phyloP scores from a whole-genome alignment of 2,329 filamentous ascomycete species.

The Colletotrichum lupini region DNA sequence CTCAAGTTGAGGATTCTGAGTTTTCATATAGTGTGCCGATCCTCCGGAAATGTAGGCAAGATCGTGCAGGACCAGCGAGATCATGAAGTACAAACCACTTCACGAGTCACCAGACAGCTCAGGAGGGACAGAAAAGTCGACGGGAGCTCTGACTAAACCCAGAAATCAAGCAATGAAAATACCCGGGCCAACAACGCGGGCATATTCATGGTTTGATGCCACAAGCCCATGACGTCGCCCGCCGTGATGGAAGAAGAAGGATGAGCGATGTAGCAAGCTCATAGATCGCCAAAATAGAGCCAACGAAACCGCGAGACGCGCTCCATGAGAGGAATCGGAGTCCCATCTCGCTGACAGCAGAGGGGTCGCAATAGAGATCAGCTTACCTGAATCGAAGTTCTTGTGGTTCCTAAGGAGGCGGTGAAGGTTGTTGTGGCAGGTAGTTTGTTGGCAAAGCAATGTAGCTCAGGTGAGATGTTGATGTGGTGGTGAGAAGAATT shows the following conservation, averaged over 20 bases:
- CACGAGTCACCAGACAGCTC: not conserved
- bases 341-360: not conserved
- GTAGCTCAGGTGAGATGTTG: conserved; percentile 6
- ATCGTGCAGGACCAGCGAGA: not conserved
- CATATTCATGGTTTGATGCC: not conserved
- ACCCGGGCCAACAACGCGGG: not conserved
- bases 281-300: not conserved
- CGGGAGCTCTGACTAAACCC: not conserved
- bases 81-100: not conserved
- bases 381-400: not conserved
- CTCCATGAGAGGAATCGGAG: not conserved
- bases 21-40: not conserved
- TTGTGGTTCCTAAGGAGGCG: conserved; percentile 1
- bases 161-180: not conserved
- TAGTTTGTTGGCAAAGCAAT: conserved; percentile 11
- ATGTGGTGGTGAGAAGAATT: not conserved
- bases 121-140: not conserved
- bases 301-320: not conserved
- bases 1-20: not conserved
- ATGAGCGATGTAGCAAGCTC: not conserved
- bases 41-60: not conserved
- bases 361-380: not conserved
- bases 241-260: not conserved
- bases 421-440: conserved; percentile 5
- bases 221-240: not conserved